These are phyloP conservation scores for Metschnikowia proteae DNA, from an alignment of 805 yeast genomes.

Conservation along the genomic window DNA sequence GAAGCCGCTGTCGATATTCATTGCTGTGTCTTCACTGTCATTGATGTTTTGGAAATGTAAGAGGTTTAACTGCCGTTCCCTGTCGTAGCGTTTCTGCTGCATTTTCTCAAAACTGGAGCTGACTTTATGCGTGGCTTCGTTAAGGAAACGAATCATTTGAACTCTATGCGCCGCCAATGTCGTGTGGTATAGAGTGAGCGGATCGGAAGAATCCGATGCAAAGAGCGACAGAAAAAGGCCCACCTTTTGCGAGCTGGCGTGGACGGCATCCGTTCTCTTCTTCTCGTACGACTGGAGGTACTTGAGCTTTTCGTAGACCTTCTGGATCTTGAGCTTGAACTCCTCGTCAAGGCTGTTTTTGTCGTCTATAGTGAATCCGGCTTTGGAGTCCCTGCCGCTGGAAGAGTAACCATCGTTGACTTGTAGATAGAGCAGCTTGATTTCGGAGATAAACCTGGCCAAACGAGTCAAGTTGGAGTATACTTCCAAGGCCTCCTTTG, in stretches of 20 bases:
- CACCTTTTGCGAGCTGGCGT: constrained; percentile 12
- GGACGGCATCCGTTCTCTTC: constrained; percentile 32
- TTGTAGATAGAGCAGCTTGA: constrained; percentile 34
- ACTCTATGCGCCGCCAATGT: constrained; percentile 44
- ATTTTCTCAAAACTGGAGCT: constrained; percentile 46
- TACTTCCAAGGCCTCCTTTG: constrained; percentile 37
- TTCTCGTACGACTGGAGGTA: constrained; percentile 50
- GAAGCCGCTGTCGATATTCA: constrained; percentile 11
- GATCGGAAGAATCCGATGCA: constrained; percentile 33
- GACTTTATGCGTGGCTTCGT: constrained; percentile 38
- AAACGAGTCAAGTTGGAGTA: constrained; percentile 30
- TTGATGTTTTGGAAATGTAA: constrained; percentile 41
- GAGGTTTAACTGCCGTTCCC: constrained; percentile 34
- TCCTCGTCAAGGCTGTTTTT: constrained; percentile 56
- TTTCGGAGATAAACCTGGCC: constrained; percentile 28
- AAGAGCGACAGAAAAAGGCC: constrained; percentile 21
- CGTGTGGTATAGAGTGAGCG: constrained; percentile 25
- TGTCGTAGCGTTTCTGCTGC: constrained; percentile 45
- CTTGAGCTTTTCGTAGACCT: constrained; percentile 48
- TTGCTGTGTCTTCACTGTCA: constrained; percentile 25
- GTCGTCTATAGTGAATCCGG: constrained; percentile 40
- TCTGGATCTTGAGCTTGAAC: constrained; percentile 48
- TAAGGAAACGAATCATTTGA: constrained; percentile 48
- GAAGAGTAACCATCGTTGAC: constrained; percentile 18
- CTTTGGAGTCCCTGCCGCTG: constrained; percentile 1